Conservation (phyloP, 2,329 filamentous ascomycete genomes). For the Xylaria sp. region DNA sequence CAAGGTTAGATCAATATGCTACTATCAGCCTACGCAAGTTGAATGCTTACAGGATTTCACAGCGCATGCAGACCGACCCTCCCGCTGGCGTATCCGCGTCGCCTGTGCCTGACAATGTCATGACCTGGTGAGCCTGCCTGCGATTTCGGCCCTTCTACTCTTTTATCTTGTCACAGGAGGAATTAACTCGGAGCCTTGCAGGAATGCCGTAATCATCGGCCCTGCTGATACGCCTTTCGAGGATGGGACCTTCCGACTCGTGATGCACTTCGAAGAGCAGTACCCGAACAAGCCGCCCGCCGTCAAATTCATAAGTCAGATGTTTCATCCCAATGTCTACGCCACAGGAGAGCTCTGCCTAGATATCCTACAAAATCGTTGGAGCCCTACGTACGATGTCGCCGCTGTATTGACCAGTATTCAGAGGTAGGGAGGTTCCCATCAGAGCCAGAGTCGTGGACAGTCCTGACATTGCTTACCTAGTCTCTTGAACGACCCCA, state of each 20-base stretch:
- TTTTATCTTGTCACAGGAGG: slow-evolving; percentile 6
- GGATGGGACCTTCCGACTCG: slow-evolving; percentile 94
- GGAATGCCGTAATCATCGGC: slow-evolving; percentile 98
- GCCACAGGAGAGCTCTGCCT: slow-evolving; percentile 94
- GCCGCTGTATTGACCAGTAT: slow-evolving; percentile 96
- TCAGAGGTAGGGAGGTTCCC: slow-evolving; percentile 68
- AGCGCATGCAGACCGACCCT: slow-evolving; percentile 99
- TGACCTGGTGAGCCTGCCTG: slow-evolving; percentile 76
- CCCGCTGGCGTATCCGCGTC: slow-evolving; percentile 96
- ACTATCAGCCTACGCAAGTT: slow-evolving; percentile 8
- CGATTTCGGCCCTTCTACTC: slow-evolving; percentile 13
- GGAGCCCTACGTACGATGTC: slow-evolving; percentile 98
- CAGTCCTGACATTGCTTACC: background rate
- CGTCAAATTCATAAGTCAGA: slow-evolving; percentile 97
- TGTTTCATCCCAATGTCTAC: slow-evolving; percentile 99
- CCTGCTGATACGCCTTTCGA: slow-evolving; percentile 97
- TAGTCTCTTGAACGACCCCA: slow-evolving; percentile 94
- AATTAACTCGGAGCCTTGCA: slow-evolving; percentile 45
- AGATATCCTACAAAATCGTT: slow-evolving; percentile 95
- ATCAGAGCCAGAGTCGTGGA: background rate
- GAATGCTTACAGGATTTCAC: slow-evolving; percentile 29
- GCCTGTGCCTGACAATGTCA: slow-evolving; percentile 93
- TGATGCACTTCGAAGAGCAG: slow-evolving; percentile 99
- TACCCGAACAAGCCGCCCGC: slow-evolving; percentile 98
- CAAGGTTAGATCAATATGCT: slow-evolving; percentile 64